phyloP scores from a whole-genome alignment of 495 filamentous ascomycete species.

The Apodospora peruviana region DNA sequence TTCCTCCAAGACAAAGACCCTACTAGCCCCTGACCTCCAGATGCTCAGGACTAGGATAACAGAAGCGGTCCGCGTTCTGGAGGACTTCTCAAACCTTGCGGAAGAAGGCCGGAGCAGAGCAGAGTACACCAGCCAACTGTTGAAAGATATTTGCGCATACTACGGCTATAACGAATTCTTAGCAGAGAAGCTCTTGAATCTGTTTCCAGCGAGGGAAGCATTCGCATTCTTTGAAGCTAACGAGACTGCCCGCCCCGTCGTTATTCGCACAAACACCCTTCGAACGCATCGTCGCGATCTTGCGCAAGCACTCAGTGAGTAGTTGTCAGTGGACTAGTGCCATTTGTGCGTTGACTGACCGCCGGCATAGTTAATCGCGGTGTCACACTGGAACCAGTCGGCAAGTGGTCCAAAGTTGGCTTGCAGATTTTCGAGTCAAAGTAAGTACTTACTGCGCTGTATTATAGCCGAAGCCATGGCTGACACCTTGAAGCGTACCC shows the following conservation, averaged over 20 bases:
- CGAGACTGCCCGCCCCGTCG: conserved; percentile 76
- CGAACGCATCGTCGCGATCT: conserved; percentile 87
- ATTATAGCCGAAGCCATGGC: too few relatives aligned
- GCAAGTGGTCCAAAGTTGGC: conserved; percentile 98
- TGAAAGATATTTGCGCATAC: conserved; percentile 91
- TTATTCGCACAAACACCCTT: conserved; percentile 85
- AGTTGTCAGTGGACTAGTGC: not conserved
- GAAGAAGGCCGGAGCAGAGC: conserved; percentile 73
- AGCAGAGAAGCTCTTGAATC: conserved; percentile 46
- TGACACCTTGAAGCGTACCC: too few relatives aligned
- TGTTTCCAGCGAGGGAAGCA: conserved; percentile 90
- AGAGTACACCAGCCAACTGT: conserved; percentile 78
- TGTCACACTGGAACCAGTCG: conserved; percentile 91
- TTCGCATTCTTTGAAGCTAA: conserved; percentile 99
- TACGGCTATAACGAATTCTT: conserved; percentile 71
- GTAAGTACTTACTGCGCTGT: too few relatives aligned
- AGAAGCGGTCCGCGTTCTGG: conserved; percentile 85
- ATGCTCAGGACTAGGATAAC: conserved; percentile 85
- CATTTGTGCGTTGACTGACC: too few relatives aligned
- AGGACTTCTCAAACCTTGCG: conserved; percentile 73
- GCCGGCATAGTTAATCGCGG: conserved; percentile 77
- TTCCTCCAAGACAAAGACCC: conserved; percentile 38
- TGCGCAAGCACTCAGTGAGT: conserved; percentile 70
- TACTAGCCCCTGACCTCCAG: conserved; percentile 82
- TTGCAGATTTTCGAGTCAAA: conserved; percentile 91